Evolutionary conservation across 1,284 basidiomycete species (phyloP), one percentile per base, ranked within the genome.

Genomic region (Apiotrichum siamense): DNA sequence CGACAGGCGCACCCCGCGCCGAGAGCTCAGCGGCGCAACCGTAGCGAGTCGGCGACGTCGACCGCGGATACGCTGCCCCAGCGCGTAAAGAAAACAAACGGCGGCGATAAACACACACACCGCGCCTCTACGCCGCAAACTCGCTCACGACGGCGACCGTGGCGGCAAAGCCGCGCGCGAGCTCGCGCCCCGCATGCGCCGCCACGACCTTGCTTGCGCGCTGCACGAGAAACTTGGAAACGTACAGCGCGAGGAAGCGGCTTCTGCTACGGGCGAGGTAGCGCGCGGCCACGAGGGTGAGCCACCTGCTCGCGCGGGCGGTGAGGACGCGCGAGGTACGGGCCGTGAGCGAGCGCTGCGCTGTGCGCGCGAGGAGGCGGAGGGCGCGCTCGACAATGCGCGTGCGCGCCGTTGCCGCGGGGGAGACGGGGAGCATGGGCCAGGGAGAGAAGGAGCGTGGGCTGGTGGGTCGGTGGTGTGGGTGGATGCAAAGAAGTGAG

Each of bases 361-460:
- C 41, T 3, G 13, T 3, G n/a, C n/a, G n/a, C n/a, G n/a, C n/a
- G n/a, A n/a, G n/a, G 9, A 43, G 9, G 29, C 41, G 41, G 15
- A 43, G 26, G 10, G 25, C n/a, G 25, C 25, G 26, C 26, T 43
- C 41, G 18, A 27, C n/a, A 21, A 43, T 43, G n/a, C 25, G 26
- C n/a, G 41, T 29, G 41, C 41, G 41, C 27, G 41, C 41, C 4
- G 41, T 43, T 4, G 41, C 41, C 7, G 41, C 32, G 7, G 41
- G 41, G 5, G 44, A 45, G 11, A 45, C 24, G 33, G 32, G 24
- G 44, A 45, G 44, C 44, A 45, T 45, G 32, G 40, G 38, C 5
- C 7, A 40, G 18, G 15, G 40, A 9, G 40, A 18, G 26, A 4
- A 7, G 36, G 7, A 38, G 6, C 18, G 37, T 3, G 13, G 18